These are phyloP conservation scores for Arxiozyma slooffiae DNA, from an alignment of 1,139 yeast genomes.

Conservation along the genomic window DNA sequence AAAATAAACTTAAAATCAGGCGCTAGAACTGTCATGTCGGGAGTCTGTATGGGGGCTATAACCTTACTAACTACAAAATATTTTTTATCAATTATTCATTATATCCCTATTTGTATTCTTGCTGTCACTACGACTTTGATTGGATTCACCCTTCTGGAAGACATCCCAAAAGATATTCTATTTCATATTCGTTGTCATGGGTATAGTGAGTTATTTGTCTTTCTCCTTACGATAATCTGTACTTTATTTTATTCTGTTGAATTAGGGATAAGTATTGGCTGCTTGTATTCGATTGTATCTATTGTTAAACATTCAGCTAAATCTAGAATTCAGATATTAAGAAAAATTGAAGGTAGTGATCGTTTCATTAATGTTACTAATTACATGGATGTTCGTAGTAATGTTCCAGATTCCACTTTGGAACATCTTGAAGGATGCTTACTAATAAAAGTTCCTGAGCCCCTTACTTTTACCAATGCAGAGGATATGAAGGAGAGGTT, in stretches of 20 bases:
- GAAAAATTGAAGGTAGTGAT: slow-evolving; percentile 69
- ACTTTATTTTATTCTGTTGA: slow-evolving; percentile 81
- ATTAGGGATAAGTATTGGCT: slow-evolving; percentile 81
- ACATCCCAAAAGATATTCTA: slow-evolving; percentile 68
- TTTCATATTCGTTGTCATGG: slow-evolving; percentile 73
- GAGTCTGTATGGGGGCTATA: slow-evolving; percentile 66
- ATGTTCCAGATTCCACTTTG: slow-evolving; percentile 1
- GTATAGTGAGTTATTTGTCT: slow-evolving; percentile 65
- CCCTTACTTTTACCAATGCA: slow-evolving; percentile 83
- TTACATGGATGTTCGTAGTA: slow-evolving; percentile 14
- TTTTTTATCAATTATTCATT: slow-evolving; percentile 56
- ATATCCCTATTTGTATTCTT: slow-evolving; percentile 69
- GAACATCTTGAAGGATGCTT: slow-evolving; percentile 55
- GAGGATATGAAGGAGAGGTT: slow-evolving; percentile 71
- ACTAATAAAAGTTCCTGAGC: slow-evolving; percentile 83
- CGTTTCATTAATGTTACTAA: slow-evolving; percentile 72
- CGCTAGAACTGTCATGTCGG: slow-evolving; percentile 77
- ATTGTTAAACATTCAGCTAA: slow-evolving; percentile 78
- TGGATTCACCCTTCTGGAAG: slow-evolving; percentile 72
- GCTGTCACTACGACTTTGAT: slow-evolving; percentile 75
- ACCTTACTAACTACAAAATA: slow-evolving; percentile 58
- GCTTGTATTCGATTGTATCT: slow-evolving; percentile 65
- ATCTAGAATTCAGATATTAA: slow-evolving; percentile 83
- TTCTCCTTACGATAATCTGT: slow-evolving; percentile 57
- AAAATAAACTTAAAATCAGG: slow-evolving; percentile 80